Evolutionary conservation across 139 green algal species (phyloP), one percentile per base, ranked within the genome.

Genomic region (Protoeuglena noctilucae): DNA sequence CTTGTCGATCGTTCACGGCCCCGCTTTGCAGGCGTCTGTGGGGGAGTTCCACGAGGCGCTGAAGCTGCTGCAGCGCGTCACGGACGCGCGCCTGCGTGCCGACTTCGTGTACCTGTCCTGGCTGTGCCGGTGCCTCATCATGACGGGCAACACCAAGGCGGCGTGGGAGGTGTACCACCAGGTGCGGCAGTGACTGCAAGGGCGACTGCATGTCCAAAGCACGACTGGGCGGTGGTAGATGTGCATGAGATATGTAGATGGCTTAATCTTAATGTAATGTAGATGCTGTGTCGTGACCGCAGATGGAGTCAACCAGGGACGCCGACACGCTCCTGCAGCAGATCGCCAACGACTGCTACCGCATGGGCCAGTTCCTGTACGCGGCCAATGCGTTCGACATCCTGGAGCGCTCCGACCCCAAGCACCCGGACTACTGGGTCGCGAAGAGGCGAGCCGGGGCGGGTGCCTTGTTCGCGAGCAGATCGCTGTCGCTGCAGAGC

Each of bases 331-430:
- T 89, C 56, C 69, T 87, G 39, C 76, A 84, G 62, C 75, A 86
- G 25, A 82, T 91, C 57, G 80, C 75, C 14, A 77, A 85, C 26
- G 84, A 93, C 58, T 85, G 70, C 62, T 93, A 87, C 70, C 63
- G 62, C 46, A 81, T 79, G 54, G 84, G 83, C n/a, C 48, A 67
- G 3, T 93, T 89, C 62, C 67, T 77, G 53, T 83, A 75, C 62
- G 65, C 40, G 24, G 9, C 18, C 40, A 51, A 81, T 52, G 78
- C 76, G 3, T 88, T 84, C 74, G 68, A 93, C 58, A 76, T 84
- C 45, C 65, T 93, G 18, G 82, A 90, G 68, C 68, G 79, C 17
- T 39, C 88, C 9, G 76, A 84, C 60, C 71, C 76, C 9, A 43
- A 43, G n/a, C 68, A 67, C 21, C 69, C 72, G 7, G 72, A 85